Base-by-base conservation (phyloP, 352 stramenopile species). In the Globisporangium cystogenes region DNA sequence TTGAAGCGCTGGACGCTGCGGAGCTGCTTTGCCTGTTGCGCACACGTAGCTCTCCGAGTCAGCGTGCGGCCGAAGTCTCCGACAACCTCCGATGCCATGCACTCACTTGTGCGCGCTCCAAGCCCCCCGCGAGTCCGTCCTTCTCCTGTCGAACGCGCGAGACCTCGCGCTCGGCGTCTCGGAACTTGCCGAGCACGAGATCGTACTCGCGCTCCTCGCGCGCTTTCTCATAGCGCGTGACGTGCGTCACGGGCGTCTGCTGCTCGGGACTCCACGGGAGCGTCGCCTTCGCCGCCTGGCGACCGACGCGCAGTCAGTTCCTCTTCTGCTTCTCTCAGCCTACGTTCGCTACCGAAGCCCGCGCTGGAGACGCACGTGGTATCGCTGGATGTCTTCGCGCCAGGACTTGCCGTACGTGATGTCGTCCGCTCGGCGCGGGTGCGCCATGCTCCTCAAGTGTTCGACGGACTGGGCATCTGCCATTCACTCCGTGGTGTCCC, bases 151-250 rank as follows among this genome's bases (percentile, higher is more conserved):
- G 45, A 33, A 72, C 65, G 24, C 55, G 48, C 24, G 61, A 45
- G 4, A 60, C 12, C 35, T 84, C 80, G 31, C 68, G 68, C 36
- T 82, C 68, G 18, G 79, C 65, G n/a, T 87, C 73, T 0, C 80
- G 74, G 43, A 84, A 86, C 31, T 84, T 75, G n/a, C 73, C 76
- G 16, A 84, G 50, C 29, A 90, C 67, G 37, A 83, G 55, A 53
- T 90, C 75, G 47, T 87, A 90, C 37, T 88, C 71, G 2, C 80
- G 71, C 55, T 90, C 75, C 61, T 88, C 65, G 18, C 76, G 60
- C 15, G 76, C 81, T 51, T 86, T 88, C 20, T 87, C 76, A 42
- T 85, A 83, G 8, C 80, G 66, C 18, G 80, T 90, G 54, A 88
- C 68, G 55, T 86, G 64, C n/a, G 68, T 74, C 14, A 90, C 69